phyloP scores from a whole-genome alignment of 2,329 filamentous ascomycete genomes.

The Trichophaea hybrida region DNA sequence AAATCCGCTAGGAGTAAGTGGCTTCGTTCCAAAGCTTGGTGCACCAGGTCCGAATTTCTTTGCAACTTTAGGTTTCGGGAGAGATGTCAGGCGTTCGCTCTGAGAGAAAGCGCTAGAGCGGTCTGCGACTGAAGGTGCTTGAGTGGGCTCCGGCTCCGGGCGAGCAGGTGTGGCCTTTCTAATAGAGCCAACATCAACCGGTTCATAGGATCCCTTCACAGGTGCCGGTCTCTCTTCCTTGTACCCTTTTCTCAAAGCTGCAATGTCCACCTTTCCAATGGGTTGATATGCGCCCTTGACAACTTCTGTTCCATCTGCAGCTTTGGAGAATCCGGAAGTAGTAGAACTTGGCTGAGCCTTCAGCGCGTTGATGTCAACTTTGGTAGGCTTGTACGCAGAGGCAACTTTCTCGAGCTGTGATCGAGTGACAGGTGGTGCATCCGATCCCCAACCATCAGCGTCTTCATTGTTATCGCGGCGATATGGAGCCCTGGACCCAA shows the following conservation, averaged over 20 bases:
- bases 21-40: constrained; percentile 74
- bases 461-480: constrained; percentile 44
- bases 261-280: constrained; percentile 94
- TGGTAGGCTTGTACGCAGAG: constrained; percentile 85
- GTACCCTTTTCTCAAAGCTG: constrained; percentile 61
- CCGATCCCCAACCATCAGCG: constrained; percentile 82
- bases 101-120: constrained; percentile 58
- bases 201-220: constrained; percentile 89
- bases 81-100: constrained; percentile 65
- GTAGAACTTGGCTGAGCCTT: constrained; percentile 53
- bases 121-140: constrained; percentile 55
- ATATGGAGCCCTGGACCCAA: constrained; percentile 28
- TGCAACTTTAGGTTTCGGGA: constrained; percentile 89
- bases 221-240: constrained; percentile 67
- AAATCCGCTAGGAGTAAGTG: constrained; percentile 58
- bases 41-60: constrained; percentile 67
- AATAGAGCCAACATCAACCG: constrained; percentile 88
- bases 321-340: constrained; percentile 36
- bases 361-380: constrained; percentile 81
- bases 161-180: constrained; percentile 50
- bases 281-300: constrained; percentile 83
- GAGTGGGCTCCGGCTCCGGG: constrained; percentile 37
- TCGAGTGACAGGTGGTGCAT: constrained; percentile 81
- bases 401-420: constrained; percentile 82
- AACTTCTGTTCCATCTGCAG: constrained; percentile 41